A percentile compares a stretch with the other conserved stretches of the same genome.
phyloP scores from a whole-genome alignment of 495 filamentous ascomycete species.

The Penicillium pulvis region DNA sequence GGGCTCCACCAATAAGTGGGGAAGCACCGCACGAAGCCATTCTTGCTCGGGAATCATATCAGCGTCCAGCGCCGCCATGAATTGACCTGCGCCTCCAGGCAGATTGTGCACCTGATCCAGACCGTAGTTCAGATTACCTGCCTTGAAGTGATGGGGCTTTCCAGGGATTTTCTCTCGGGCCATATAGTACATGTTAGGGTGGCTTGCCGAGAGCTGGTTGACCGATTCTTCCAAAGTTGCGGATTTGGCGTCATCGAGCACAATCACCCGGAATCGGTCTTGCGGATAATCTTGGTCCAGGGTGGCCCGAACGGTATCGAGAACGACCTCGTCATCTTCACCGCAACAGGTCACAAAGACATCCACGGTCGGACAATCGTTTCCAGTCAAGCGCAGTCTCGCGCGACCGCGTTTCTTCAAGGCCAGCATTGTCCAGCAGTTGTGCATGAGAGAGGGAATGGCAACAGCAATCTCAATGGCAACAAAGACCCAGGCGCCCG shows the following conservation, averaged over 20 bases:
- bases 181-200: slow-evolving; percentile 50
- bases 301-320: slow-evolving; percentile 54
- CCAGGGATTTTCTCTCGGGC: slow-evolving; percentile 48
- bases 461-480: slow-evolving; percentile 40
- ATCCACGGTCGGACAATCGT: slow-evolving; percentile 51
- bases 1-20: slow-evolving; percentile 50
- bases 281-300: slow-evolving; percentile 51
- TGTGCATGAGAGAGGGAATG: slow-evolving; percentile 45
- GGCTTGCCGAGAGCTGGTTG: slow-evolving; percentile 25
- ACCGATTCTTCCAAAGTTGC: slow-evolving; percentile 34
- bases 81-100: slow-evolving; percentile 45
- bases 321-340: slow-evolving; percentile 54
- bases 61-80: slow-evolving; percentile 54
- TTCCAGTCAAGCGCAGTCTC: slow-evolving; percentile 43
- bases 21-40: slow-evolving; percentile 53
- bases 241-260: slow-evolving; percentile 53
- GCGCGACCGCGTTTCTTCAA: slow-evolving; percentile 41
- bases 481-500: slow-evolving; percentile 45
- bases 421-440: slow-evolving; percentile 45
- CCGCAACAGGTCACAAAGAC: slow-evolving; percentile 54
- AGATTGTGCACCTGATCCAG: slow-evolving; percentile 37
- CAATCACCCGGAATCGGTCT: slow-evolving; percentile 50
- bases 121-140: slow-evolving; percentile 56
- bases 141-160: slow-evolving; percentile 56
- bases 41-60: slow-evolving; percentile 59